These are phyloP conservation scores for Elsinoe batatas DNA, from an alignment of 2,329 filamentous ascomycete species.

Conservation along the genomic window DNA sequence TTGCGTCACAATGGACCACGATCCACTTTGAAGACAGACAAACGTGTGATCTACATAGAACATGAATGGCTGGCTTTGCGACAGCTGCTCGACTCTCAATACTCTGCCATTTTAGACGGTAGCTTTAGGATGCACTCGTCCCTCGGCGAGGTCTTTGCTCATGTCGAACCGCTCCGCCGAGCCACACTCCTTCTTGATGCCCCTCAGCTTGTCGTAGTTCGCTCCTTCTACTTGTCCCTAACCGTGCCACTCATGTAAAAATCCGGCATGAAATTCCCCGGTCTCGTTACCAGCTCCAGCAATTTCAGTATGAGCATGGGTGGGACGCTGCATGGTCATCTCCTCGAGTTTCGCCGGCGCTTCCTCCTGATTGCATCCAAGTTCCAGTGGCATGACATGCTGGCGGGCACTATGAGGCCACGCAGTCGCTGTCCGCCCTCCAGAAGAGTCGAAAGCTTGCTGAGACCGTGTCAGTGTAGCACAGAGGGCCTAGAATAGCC, in stretches of 20 bases:
- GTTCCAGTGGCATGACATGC: conserved; percentile 22
- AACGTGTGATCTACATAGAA: no score
- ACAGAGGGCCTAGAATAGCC: no score
- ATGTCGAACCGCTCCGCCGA: no score
- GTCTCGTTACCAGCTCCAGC: conserved; percentile 16
- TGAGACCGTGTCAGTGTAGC: no score
- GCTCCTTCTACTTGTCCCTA: conserved; percentile 19
- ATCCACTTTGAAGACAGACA: no score
- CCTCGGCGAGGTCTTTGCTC: no score
- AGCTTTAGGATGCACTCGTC: no score
- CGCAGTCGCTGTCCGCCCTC: no score
- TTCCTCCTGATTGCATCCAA: conserved; percentile 18
- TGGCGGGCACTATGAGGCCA: conserved; percentile 21
- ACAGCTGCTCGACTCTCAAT: no score
- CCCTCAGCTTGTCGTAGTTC: conserved; percentile 19
- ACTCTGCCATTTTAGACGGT: no score
- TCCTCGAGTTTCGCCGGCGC: conserved; percentile 17
- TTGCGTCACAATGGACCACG: no score
- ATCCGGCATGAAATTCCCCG: conserved; percentile 21
- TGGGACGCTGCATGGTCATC: conserved; percentile 17
- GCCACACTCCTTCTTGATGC: conserved; percentile 19
- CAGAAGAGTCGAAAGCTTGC: conserved; percentile 2
- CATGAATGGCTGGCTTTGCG: no score
- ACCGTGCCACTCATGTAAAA: conserved; percentile 21
- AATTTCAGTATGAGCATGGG: conserved; percentile 16